phyloP scores from a whole-genome alignment of 2,329 filamentous ascomycete genomes.

The Bertia moriformis region DNA sequence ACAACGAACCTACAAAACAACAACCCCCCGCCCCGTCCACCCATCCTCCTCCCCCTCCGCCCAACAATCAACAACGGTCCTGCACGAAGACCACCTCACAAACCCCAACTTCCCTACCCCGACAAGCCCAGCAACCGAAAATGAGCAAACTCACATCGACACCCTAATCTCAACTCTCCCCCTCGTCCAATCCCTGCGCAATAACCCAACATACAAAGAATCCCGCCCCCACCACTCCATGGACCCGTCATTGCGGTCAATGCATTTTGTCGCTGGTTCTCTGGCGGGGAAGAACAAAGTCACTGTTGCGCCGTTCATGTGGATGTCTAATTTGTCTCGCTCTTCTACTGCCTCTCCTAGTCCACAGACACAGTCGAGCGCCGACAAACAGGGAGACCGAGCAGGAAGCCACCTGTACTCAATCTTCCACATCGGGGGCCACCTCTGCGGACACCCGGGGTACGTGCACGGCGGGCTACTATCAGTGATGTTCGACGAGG shows the following conservation, averaged over 20 bases:
- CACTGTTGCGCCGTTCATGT: background rate
- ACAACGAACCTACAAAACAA: too few relatives aligned
- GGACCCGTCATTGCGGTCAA: background rate
- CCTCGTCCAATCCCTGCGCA: background rate
- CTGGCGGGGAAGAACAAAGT: background rate
- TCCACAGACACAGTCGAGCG: background rate
- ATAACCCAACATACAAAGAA: background rate
- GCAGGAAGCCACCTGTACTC: background rate
- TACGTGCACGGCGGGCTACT: slow-evolving; percentile 9
- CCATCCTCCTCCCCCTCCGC: background rate
- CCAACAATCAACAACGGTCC: background rate
- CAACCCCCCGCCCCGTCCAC: background rate
- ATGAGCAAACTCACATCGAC: slow-evolving; percentile 7
- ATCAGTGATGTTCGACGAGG: slow-evolving; percentile 8
- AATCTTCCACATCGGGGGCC: slow-evolving; percentile 5
- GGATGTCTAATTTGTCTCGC: background rate
- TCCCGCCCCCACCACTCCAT: slow-evolving; percentile 1
- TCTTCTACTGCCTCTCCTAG: too few relatives aligned
- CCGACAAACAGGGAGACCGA: background rate
- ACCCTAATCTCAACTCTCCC: slow-evolving; percentile 7
- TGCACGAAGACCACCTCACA: background rate
- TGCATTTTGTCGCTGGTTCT: background rate
- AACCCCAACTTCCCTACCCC: background rate
- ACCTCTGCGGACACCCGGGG: slow-evolving; percentile 7
- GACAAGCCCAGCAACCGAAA: background rate